Evolutionary conservation across 2,329 filamentous ascomycete species (phyloP).

Genomic region (Coleophoma eucalyptorum): DNA sequence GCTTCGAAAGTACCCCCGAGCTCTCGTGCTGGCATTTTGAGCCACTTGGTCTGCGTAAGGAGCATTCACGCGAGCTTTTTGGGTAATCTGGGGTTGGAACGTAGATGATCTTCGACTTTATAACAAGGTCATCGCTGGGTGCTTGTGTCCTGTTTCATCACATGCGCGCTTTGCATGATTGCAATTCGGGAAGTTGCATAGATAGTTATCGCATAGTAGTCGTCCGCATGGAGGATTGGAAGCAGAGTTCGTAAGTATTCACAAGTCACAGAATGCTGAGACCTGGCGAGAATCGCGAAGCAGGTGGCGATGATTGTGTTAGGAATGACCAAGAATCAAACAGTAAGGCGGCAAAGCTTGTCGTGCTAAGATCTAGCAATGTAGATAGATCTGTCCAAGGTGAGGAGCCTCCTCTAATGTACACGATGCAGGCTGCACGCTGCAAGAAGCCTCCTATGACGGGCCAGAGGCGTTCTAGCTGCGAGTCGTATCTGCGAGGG

Average conservation of each 20-base stretch:
- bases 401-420: background rate
- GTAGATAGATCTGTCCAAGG: background rate
- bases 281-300: too few species aligned
- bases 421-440: background rate
- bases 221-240: constrained; percentile 2
- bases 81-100: background rate
- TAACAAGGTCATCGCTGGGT: constrained; percentile 9
- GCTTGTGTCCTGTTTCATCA: constrained; percentile 7
- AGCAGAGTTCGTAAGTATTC: background rate
- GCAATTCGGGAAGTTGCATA: constrained; percentile 12
- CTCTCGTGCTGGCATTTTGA: constrained; percentile 26
- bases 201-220: constrained; percentile 5
- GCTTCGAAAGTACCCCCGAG: constrained; percentile 20
- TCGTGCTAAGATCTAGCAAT: background rate
- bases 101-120: background rate
- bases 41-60: constrained; percentile 28
- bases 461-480: background rate
- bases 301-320: too few species aligned
- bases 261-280: too few species aligned
- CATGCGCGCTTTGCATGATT: constrained; percentile 15
- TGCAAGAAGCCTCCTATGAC: background rate
- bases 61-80: constrained; percentile 22
- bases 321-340: too few species aligned
- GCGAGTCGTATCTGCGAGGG: background rate
- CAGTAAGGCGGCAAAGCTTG: too few species aligned